phyloP scores from a whole-genome alignment of 331 rosid species.

The Acacia pycnantha region DNA sequence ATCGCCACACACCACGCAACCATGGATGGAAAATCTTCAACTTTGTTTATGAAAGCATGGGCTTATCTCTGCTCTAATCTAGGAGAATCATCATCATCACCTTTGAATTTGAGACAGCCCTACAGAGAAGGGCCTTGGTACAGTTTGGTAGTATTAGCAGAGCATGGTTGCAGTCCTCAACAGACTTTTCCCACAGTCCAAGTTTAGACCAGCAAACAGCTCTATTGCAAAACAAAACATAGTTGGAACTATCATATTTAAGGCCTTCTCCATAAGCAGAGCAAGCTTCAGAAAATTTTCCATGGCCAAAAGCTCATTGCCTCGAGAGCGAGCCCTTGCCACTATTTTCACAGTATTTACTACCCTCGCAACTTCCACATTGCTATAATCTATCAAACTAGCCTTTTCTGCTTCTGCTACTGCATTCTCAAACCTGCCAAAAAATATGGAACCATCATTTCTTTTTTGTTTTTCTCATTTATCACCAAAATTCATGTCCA shows the following conservation, averaged over 20 bases:
- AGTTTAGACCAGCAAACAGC: conserved; percentile 94
- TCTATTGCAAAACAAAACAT: conserved; percentile 84
- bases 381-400: conserved; percentile 46
- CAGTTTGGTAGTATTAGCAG: conserved; percentile 73
- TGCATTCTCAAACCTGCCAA: conserved; percentile 87
- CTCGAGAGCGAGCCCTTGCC: conserved; percentile 72
- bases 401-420: conserved; percentile 72
- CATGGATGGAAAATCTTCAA: too few relatives aligned
- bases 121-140: conserved; percentile 78
- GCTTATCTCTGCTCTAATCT: too few relatives aligned
- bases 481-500: conserved; percentile 12
- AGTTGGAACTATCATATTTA: conserved; percentile 63
- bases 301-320: conserved; percentile 68
- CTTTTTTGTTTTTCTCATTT: neutral
- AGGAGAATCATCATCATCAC: too few relatives aligned
- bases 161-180: conserved; percentile 81
- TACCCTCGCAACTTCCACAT: conserved; percentile 59
- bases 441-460: conserved; percentile 5
- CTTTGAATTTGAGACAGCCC: conserved; percentile 87
- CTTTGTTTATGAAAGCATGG: too few relatives aligned
- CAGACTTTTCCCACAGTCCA: conserved; percentile 84
- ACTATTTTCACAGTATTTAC: conserved; percentile 67
- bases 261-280: conserved; percentile 94
- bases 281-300: conserved; percentile 78
- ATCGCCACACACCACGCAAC: too few relatives aligned